phyloP scores from a whole-genome alignment of 1,139 yeast species.

The Candida tunisiensis region DNA sequence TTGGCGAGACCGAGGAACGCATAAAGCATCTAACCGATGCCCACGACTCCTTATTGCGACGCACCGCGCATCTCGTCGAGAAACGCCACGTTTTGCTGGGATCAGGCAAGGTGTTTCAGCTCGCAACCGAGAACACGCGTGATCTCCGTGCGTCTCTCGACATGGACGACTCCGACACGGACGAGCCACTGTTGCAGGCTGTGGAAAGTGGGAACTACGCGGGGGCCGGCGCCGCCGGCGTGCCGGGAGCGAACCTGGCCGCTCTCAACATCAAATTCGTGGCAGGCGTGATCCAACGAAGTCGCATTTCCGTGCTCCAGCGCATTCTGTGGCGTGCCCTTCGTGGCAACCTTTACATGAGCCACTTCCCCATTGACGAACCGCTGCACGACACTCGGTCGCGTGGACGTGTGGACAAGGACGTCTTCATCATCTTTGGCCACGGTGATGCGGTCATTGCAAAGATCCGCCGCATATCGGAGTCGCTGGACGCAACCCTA shows the following conservation, averaged over 20 bases:
- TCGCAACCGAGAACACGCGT: conserved; percentile 1
- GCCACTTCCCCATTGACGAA: conserved; percentile 48
- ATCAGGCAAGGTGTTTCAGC: conserved; percentile 47
- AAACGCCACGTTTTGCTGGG: conserved; percentile 53
- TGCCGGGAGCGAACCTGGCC: conserved; percentile 7
- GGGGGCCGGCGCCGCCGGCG: conserved; percentile 10
- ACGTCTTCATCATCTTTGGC: conserved; percentile 69
- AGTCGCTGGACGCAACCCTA: conserved; percentile 67
- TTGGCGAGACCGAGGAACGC: conserved; percentile 44
- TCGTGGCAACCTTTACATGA: conserved; percentile 76
- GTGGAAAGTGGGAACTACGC: conserved; percentile 7
- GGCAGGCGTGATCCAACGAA: conserved; percentile 69
- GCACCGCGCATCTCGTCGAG: conserved; percentile 43
- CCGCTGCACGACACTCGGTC: conserved; percentile 34
- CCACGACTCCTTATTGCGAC: conserved; percentile 32
- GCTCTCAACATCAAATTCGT: conserved; percentile 37
- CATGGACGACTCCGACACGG: conserved; percentile 7
- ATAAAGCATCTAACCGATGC: conserved; percentile 38
- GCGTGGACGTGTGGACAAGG: conserved; percentile 37
- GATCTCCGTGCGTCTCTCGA: conserved; percentile 7
- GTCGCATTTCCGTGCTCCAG: conserved; percentile 54
- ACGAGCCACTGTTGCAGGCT: conserved; percentile 3
- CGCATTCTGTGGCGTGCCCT: conserved; percentile 86
- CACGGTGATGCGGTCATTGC: conserved; percentile 64
- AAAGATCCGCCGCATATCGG: conserved; percentile 61